Evolutionary conservation across 306 rosid genomes (phyloP), one percentile per base, ranked within the genome.

Genomic region (Neltuma alba): DNA sequence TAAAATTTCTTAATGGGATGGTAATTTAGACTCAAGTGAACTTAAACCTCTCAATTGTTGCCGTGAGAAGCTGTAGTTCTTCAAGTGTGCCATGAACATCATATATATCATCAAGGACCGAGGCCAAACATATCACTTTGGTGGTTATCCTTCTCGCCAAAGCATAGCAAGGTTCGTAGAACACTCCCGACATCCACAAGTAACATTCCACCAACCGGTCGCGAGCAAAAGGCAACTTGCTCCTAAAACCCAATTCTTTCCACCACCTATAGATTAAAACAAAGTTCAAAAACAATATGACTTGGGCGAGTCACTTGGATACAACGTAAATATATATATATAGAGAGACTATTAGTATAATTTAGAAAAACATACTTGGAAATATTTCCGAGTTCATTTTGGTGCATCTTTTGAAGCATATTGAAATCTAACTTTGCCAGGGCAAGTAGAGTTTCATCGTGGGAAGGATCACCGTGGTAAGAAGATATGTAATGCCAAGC

Each of bases 81-180:
- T 87, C 76, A 21, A 77, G 9, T 23, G 89, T 85, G 0, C 88
- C 93, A 38, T 70, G 80, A 3, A 73, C 87, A 41, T 89, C 93
- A n/a, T 83, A 89, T 27, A 81, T 82, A 68, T 87, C 92, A 61
- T 89, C 90, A 15, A 89, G 1, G 20, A 74, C 7, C 0, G 84
- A 57, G 8, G 66, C 0, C 2, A 27, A 3, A 0, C 12, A 14
- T 31, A 42, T 5, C n/a, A 60, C 14, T 74, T 85, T 85, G 20
- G 82, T 50, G 4, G 72, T 0, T 0, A 80, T 52, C 28, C 6
- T 76, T 76, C 92, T 87, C 1, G 3, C 82, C 4, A 50, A 11
- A 2, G 42, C 45, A 48, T 34, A 77, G 20, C 23, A 9, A 1
- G 83, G 78, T 20, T 34, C 34, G 27, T 23, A 61, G 27, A 33